phyloP scores from a whole-genome alignment of 2,329 filamentous ascomycete species.

The Nigrospora sphaerica region DNA sequence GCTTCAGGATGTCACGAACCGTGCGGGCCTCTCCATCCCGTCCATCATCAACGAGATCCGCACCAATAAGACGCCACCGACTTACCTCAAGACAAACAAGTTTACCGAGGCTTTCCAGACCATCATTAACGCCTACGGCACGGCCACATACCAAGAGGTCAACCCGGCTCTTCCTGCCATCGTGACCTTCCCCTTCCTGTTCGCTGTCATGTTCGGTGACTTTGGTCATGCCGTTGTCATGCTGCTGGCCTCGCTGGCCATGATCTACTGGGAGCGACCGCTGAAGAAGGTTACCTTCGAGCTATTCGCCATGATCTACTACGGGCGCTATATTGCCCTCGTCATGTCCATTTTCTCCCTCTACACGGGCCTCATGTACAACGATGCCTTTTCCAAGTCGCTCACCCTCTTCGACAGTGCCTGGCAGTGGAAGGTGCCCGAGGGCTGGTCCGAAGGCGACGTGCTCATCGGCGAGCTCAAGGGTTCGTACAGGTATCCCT shows the following conservation, averaged over 20 bases:
- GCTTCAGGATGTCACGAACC: constrained; percentile 92
- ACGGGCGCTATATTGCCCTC: constrained; percentile 95
- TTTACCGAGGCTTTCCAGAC: constrained; percentile 98
- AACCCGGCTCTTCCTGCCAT: constrained; percentile 94
- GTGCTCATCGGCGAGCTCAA: constrained; percentile 62
- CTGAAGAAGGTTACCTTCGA: constrained; percentile 91
- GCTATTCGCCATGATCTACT: constrained; percentile 97
- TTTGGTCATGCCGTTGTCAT: constrained; percentile 91
- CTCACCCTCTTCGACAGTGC: constrained; percentile 83
- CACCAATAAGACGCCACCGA: constrained; percentile 95
- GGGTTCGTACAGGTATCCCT: constrained; percentile 77
- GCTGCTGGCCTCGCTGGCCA: constrained; percentile 72
- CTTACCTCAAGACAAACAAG: constrained; percentile 96
- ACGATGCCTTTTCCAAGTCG: constrained; percentile 92
- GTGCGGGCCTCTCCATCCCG: constrained; percentile 90
- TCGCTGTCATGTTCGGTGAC: constrained; percentile 99
- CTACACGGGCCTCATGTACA: constrained; percentile 96
- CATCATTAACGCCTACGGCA: constrained; percentile 97
- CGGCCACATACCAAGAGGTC: constrained; percentile 93
- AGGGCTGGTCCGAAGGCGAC: constrained; percentile 57
- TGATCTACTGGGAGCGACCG: constrained; percentile 95
- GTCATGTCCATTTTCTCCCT: constrained; percentile 98
- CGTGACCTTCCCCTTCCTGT: constrained; percentile 98
- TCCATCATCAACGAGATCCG: constrained; percentile 98
- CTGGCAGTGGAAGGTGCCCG: constrained; percentile 72